Evolutionary conservation across 1,139 yeast species (phyloP).

Genomic region (Nakaseomyces bracarensis): DNA sequence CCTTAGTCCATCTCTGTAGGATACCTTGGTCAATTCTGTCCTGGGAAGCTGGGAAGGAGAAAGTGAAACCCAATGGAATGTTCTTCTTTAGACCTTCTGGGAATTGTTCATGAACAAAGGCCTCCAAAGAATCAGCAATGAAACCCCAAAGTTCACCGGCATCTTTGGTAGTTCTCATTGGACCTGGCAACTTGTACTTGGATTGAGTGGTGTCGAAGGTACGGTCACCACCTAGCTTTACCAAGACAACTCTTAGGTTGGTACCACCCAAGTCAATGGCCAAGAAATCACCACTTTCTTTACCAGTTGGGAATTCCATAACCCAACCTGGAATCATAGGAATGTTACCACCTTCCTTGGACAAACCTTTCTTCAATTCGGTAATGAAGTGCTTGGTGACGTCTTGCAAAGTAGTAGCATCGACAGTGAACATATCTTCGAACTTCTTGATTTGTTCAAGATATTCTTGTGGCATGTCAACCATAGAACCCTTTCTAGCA

Average conservation of each 20-base stretch:
- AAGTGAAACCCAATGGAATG: constrained; percentile 91
- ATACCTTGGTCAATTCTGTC: constrained; percentile 74
- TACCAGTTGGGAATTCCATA: constrained; percentile 84
- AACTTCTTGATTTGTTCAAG: constrained; percentile 49
- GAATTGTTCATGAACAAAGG: constrained; percentile 52
- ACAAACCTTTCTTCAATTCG: constrained; percentile 75
- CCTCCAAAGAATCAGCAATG: constrained; percentile 72
- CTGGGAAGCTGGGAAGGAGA: constrained; percentile 89
- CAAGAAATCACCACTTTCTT: constrained; percentile 78
- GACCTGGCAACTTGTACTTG: constrained; percentile 66
- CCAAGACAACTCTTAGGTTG: constrained; percentile 81
- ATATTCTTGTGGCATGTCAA: constrained; percentile 62
- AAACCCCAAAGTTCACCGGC: constrained; percentile 74
- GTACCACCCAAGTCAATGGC: constrained; percentile 97
- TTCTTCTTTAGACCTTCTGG: constrained; percentile 47
- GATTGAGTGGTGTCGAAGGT: constrained; percentile 78
- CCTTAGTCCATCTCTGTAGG: constrained; percentile 96
- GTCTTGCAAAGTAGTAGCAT: constrained; percentile 49
- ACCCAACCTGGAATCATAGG: constrained; percentile 99
- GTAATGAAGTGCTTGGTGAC: constrained; percentile 60
- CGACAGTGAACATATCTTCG: constrained; percentile 58
- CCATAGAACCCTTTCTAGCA: constrained; percentile 71
- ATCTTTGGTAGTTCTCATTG: constrained; percentile 64
- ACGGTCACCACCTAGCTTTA: constrained; percentile 67
- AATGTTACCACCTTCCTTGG: constrained; percentile 69